A percentile compares a stretch with the other conserved stretches of the same genome.
These are phyloP conservation scores for Leccinum disarticulatum DNA, from an alignment of 768 basidiomycete species.

Conservation along the genomic window DNA sequence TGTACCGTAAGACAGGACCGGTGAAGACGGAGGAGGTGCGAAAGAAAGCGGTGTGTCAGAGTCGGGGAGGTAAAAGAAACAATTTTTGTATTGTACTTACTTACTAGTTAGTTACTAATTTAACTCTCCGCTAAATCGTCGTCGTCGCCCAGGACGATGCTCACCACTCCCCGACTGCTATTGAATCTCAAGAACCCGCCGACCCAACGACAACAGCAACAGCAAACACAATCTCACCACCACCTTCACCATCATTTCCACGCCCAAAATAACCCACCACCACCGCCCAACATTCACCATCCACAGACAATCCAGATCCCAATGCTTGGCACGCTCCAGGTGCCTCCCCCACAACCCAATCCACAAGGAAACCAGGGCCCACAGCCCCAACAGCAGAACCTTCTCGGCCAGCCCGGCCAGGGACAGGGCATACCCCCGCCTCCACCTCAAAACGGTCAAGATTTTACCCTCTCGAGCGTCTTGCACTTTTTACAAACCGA, in stretches of 20 bases:
- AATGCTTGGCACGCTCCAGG: slow-evolving; percentile 75
- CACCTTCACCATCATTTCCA: slow-evolving; percentile 33
- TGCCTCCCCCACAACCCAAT: slow-evolving; percentile 52
- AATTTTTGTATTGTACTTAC: slow-evolving; percentile 66
- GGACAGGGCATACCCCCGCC: slow-evolving; percentile 65
- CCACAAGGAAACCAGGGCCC: slow-evolving; percentile 37
- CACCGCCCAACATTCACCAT: slow-evolving; percentile 36
- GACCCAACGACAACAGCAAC: slow-evolving; percentile 26
- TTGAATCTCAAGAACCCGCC: slow-evolving; percentile 33
- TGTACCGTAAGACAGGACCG: slow-evolving; percentile 54
- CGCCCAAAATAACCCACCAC: slow-evolving; percentile 20
- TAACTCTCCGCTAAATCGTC: slow-evolving; percentile 12
- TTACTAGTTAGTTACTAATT: too few relatives aligned
- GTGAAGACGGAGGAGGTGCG: slow-evolving; percentile 32
- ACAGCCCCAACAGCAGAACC: slow-evolving; percentile 56
- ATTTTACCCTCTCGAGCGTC: slow-evolving; percentile 90
- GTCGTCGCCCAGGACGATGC: slow-evolving; percentile 28
- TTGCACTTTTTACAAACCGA: slow-evolving; percentile 98
- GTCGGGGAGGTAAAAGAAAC: slow-evolving; percentile 67
- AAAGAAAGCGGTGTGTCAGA: slow-evolving; percentile 52
- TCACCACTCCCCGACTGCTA: slow-evolving; percentile 34
- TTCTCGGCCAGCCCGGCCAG: slow-evolving; percentile 54
- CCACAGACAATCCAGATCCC: slow-evolving; percentile 51
- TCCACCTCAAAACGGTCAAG: slow-evolving; percentile 84
- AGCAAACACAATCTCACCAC: slow-evolving; percentile 27